Conservation (phyloP, 2,329 filamentous ascomycete species). For the Ustulina deusta region DNA sequence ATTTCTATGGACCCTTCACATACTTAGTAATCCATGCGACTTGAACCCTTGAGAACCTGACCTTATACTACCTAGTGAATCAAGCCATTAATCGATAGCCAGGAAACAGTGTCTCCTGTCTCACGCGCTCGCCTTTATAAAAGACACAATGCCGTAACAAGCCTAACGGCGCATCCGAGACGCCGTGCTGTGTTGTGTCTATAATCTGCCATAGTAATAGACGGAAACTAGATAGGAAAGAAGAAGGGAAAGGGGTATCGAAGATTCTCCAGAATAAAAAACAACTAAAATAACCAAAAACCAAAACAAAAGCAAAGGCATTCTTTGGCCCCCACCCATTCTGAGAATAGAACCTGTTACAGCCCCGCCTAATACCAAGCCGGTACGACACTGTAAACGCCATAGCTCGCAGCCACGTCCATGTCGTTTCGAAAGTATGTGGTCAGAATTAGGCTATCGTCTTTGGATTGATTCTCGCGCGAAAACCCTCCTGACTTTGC, state of each 20-base stretch:
- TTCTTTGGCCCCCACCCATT: conserved; percentile 2
- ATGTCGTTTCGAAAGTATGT: not conserved
- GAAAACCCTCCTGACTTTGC: not conserved
- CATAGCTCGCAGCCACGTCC: conserved; percentile 4
- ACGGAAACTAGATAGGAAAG: not conserved
- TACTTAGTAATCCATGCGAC: not conserved
- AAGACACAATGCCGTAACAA: not conserved
- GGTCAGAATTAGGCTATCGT: not conserved
- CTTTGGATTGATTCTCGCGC: conserved; percentile 1
- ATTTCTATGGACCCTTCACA: not conserved
- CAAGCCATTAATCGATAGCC: not conserved
- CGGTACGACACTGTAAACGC: not conserved
- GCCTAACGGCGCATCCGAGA: conserved; percentile 21
- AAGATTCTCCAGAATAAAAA: conserved; percentile 12
- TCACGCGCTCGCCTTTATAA: not conserved
- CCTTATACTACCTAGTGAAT: not conserved
- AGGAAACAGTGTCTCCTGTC: not conserved
- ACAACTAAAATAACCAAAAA: not conserved
- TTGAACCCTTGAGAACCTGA: not conserved
- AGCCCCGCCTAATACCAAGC: conserved; percentile 9
- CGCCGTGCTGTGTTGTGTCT: conserved; percentile 24
- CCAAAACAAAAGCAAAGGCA: conserved; percentile 5
- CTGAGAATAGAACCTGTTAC: not conserved
- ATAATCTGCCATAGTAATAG: not conserved
- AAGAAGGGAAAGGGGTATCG: conserved; percentile 34